Base-by-base conservation (phyloP, 1,284 basidiomycete genomes). In the Phylloporus sp. region DNA sequence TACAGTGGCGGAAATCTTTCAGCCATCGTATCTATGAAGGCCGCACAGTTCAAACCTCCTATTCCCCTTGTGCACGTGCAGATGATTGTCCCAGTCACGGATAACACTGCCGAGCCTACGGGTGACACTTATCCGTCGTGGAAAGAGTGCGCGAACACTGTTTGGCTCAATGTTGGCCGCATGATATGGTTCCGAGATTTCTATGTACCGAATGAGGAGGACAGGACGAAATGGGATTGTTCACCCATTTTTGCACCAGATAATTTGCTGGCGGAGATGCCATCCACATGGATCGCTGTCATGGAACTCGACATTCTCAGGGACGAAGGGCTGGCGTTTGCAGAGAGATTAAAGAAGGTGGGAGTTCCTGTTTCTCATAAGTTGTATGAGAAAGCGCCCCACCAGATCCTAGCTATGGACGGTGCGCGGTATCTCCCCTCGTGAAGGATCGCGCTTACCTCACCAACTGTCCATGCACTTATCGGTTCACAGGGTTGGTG, bases 151-250 rank as follows among this genome's bases (percentile, higher is more conserved):
- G 73, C 74, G 24, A 75, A 84, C 63, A 82, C 83, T 22, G 78
- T 81, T 10, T 79, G 81, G 66, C 77, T 87, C 28, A 72, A 78
- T 28, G 77, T 75, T 2, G 78, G 67, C 29, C 81, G 80, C 70
- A 86, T 87, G 85, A 66, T 82, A 24, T 87, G 85, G 85, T 86
- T 83, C 77, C 74, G 80, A 51, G 72, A 80, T 60, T 79, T 82
- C 64, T 86, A 86, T 68, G 72, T 82, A 1, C 84, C 84, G 18
- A 78, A 83, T 56, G 66, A 74, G 46, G 74, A 68, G 34, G 82
- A 85, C 61, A 77, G 80, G 71, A 72, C 71, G 20, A 77, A 81
- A 50, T 84, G 83, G 78, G 81, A 84, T 53, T 81, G 78, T 63
- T 86, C 84, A 4, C 85, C 86, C 6, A 77, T 84, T 34, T 81